A percentile compares a stretch with the other conserved stretches of the same genome.
phyloP scores from a whole-genome alignment of 352 stramenopile species.

The Elongisporangium anandrum region DNA sequence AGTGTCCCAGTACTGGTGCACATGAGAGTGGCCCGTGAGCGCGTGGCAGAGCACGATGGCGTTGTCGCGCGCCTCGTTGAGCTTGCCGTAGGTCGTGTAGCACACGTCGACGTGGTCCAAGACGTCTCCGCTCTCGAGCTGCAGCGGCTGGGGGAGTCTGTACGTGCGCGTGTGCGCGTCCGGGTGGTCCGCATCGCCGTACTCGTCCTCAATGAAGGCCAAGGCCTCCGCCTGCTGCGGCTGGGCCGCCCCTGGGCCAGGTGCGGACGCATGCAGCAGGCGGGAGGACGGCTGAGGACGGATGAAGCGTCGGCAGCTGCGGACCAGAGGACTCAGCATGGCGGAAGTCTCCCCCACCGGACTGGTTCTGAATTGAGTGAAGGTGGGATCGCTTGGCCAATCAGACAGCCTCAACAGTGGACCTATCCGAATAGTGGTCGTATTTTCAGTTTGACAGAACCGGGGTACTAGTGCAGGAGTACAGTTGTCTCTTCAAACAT shows the following conservation, averaged over 20 bases:
- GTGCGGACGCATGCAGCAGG: not conserved
- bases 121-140: conserved; percentile 58
- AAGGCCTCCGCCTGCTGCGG: not conserved
- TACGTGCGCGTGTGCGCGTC: conserved; percentile 42
- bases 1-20: conserved; percentile 93
- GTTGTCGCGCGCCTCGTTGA: conserved; percentile 89
- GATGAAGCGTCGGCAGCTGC: not conserved
- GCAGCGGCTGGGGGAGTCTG: conserved; percentile 29
- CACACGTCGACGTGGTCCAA: conserved; percentile 76
- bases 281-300: not conserved
- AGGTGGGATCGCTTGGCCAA: not conserved
- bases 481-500: not conserved
- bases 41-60: conserved; percentile 94
- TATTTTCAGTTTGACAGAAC: too few relatives aligned
- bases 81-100: conserved; percentile 93
- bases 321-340: not conserved
- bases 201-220: conserved; percentile 52
- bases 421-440: not conserved
- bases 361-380: not conserved
- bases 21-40: conserved; percentile 92
- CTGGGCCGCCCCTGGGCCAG: not conserved
- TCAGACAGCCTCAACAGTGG: not conserved
- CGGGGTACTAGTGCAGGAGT: too few relatives aligned
- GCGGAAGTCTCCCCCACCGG: not conserved
- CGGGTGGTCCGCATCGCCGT: conserved; percentile 42